These are phyloP conservation scores for Coriolopsis trogii DNA, from an alignment of 1,284 basidiomycete species.

Conservation along the genomic window DNA sequence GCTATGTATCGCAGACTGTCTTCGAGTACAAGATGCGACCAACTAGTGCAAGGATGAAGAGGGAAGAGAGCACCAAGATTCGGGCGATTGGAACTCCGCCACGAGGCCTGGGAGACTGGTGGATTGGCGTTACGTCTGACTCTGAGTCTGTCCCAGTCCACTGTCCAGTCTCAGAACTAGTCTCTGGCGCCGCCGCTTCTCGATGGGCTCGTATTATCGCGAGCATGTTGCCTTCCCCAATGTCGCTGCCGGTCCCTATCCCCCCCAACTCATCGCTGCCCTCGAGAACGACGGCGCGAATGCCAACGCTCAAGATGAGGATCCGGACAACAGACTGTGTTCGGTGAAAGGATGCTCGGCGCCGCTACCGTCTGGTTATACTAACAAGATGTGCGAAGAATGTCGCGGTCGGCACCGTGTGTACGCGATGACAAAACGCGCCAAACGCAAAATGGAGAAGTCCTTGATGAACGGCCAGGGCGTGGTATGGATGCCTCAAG, in stretches of 20 bases:
- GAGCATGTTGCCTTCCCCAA: conserved; percentile 26
- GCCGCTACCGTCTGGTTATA: conserved; percentile 29
- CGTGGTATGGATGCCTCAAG: conserved; percentile 35
- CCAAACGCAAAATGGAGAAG: conserved; percentile 55
- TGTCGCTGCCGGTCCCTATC: conserved; percentile 19
- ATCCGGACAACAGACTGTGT: conserved; percentile 22
- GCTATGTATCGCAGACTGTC: neutral
- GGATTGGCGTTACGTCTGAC: neutral
- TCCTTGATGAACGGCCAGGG: conserved; percentile 34
- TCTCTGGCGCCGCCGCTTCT: conserved; percentile 18
- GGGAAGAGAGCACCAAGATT: neutral
- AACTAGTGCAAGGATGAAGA: neutral
- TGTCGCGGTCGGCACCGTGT: conserved; percentile 54
- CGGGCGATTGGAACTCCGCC: conserved; percentile 13
- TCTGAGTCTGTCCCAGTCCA: conserved; percentile 17
- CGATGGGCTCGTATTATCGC: conserved; percentile 25
- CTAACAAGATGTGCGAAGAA: conserved; percentile 54
- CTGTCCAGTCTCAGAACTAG: neutral
- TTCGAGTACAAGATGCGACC: neutral
- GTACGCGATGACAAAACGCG: conserved; percentile 55
- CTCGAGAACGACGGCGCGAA: conserved; percentile 3
- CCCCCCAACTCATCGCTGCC: conserved; percentile 10
- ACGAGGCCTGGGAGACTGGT: conserved; percentile 7
- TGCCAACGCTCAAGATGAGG: neutral
- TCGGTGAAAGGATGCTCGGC: conserved; percentile 37